A percentile compares a stretch with the other conserved stretches of the same genome.
phyloP scores from a whole-genome alignment of 306 rosid genomes.

The Cicer cuneatum region DNA sequence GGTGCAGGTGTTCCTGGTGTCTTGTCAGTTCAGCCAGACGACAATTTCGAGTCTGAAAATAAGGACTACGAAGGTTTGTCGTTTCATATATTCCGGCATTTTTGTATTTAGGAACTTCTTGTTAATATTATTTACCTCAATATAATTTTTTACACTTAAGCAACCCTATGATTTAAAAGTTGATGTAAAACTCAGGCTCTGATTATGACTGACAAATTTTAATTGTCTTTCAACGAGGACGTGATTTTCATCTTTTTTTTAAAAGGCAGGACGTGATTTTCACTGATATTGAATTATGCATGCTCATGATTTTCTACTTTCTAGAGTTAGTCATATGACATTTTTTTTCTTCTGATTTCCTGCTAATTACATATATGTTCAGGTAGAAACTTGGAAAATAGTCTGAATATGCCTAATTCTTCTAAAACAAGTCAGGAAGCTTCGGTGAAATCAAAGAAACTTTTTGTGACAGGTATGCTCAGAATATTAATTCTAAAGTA shows the following conservation, averaged over 20 bases:
- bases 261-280: background rate
- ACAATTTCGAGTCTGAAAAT: constrained; percentile 63
- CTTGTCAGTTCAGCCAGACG: constrained; percentile 68
- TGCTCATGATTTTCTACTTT: constrained; percentile 25
- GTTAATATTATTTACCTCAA: background rate
- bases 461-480: constrained; percentile 58
- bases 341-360: constrained; percentile 34
- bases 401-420: constrained; percentile 40
- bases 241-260: background rate
- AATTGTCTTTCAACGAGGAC: constrained; percentile 15
- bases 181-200: background rate
- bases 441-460: constrained; percentile 51
- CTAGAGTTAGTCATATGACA: constrained; percentile 1
- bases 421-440: constrained; percentile 46
- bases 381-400: constrained; percentile 48
- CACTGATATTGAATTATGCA: background rate
- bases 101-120: background rate
- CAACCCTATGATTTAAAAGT: background rate
- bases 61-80: constrained; percentile 78
- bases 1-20: constrained; percentile 82
- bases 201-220: background rate
- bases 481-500: constrained; percentile 5
- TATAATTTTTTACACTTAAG: background rate
- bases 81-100: background rate
- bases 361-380: constrained; percentile 23